Evolutionary conservation across 1,139 yeast genomes (phyloP).

Genomic region (Pichia sp.): DNA sequence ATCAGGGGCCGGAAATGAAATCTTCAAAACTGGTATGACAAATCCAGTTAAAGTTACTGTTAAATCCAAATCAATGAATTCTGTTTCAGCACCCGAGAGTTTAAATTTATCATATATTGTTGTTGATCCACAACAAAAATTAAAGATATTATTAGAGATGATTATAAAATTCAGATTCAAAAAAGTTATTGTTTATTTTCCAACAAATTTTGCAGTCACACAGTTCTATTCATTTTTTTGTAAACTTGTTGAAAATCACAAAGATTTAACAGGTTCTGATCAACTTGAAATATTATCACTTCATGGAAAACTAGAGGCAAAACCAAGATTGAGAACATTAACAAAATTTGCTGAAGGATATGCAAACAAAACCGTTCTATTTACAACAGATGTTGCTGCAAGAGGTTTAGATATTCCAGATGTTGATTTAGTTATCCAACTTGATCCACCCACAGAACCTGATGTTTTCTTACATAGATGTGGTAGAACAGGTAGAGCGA

Average conservation of each 20-base stretch:
- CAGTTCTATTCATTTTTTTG: slow-evolving; percentile 60
- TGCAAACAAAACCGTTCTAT: slow-evolving; percentile 49
- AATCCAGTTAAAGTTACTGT: slow-evolving; percentile 86
- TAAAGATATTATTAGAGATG: slow-evolving; percentile 51
- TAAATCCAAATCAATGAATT: slow-evolving; percentile 38
- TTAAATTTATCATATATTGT: slow-evolving; percentile 58
- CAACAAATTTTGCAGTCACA: slow-evolving; percentile 82
- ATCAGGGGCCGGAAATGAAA: slow-evolving; percentile 64
- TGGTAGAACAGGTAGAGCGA: slow-evolving; percentile 92
- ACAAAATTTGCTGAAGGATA: slow-evolving; percentile 45
- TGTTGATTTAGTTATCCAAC: slow-evolving; percentile 79
- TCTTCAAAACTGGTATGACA: slow-evolving; percentile 75
- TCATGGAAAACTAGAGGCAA: slow-evolving; percentile 79
- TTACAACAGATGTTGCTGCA: slow-evolving; percentile 87
- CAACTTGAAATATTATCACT: slow-evolving; percentile 52
- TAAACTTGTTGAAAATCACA: slow-evolving; percentile 25
- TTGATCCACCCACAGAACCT: slow-evolving; percentile 90
- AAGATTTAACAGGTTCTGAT: slow-evolving; percentile 22
- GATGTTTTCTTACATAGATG: slow-evolving; percentile 82
- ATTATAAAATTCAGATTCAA: slow-evolving; percentile 51
- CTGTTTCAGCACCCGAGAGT: slow-evolving; percentile 51
- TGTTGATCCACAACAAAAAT: slow-evolving; percentile 54
- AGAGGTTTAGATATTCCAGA: slow-evolving; percentile 92
- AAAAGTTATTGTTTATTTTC: slow-evolving; percentile 80
- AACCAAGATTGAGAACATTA: slow-evolving; percentile 67